Percentiles rank a stretch among this genome's conserved stretches.
Conservation (phyloP, 768 basidiomycete species). For the Sporobolomyces phaffii region DNA sequence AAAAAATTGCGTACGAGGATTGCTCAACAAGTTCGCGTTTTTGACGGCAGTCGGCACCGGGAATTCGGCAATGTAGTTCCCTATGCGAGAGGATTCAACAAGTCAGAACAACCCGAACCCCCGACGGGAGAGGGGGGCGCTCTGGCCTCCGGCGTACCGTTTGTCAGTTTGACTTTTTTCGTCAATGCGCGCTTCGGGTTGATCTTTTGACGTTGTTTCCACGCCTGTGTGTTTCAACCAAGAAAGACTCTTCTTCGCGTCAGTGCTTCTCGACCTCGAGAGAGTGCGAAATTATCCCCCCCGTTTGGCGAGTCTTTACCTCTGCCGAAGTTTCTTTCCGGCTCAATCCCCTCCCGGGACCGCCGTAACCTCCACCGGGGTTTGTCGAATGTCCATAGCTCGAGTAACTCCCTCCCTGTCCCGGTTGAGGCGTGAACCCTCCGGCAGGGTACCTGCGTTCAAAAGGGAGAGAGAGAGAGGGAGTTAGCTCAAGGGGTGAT, state of each 20-base stretch:
- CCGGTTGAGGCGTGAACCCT: constrained; percentile 12
- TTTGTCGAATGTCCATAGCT: background rate
- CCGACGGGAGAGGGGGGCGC: too few relatives aligned
- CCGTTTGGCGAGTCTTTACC: constrained; percentile 3
- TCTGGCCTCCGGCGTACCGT: constrained; percentile 53
- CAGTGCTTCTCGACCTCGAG: background rate
- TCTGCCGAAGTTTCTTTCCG: constrained; percentile 32
- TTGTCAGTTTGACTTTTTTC: constrained; percentile 86
- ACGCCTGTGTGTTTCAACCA: constrained; percentile 36
- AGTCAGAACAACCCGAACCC: background rate
- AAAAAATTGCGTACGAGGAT: constrained; percentile 15
- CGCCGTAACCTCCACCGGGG: background rate
- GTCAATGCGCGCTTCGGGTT: constrained; percentile 50
- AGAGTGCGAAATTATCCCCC: too few relatives aligned
- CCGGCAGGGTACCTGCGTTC: constrained; percentile 11
- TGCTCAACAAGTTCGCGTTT: constrained; percentile 32
- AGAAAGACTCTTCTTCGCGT: too few relatives aligned
- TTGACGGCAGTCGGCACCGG: constrained; percentile 42
- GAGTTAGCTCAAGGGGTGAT: background rate
- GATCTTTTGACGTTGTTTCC: constrained; percentile 39
- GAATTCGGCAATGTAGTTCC: constrained; percentile 42
- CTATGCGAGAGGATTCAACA: constrained; percentile 37
- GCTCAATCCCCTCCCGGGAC: background rate
- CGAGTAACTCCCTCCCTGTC: constrained; percentile 6
- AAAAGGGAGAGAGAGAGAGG: background rate